A percentile compares a stretch with the other conserved stretches of the same genome.
Conservation (phyloP, 2,329 filamentous ascomycete species). For the Exophiala dermatitidis region DNA sequence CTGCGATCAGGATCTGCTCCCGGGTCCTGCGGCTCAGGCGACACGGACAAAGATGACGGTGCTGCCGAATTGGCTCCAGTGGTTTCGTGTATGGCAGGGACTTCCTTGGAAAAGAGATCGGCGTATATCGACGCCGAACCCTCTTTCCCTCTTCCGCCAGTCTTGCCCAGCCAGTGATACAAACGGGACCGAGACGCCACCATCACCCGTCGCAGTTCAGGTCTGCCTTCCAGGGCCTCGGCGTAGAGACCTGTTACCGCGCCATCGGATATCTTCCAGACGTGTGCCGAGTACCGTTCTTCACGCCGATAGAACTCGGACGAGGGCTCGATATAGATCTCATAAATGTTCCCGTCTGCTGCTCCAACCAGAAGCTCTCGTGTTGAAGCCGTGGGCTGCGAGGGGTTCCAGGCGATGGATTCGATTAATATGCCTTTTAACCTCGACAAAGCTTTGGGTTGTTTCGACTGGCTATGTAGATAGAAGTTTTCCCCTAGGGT, state of each 20-base stretch:
- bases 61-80: conserved; percentile 52
- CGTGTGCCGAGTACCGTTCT: conserved; percentile 78
- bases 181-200: conserved; percentile 71
- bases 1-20: conserved; percentile 47
- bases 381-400: conserved; percentile 84
- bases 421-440: conserved; percentile 83
- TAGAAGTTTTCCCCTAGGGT: conserved; percentile 95
- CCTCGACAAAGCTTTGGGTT: conserved; percentile 72
- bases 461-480: conserved; percentile 87
- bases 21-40: conserved; percentile 60
- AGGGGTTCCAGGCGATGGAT: conserved; percentile 89
- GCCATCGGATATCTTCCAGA: conserved; percentile 76
- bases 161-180: conserved; percentile 72
- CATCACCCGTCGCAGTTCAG: conserved; percentile 69
- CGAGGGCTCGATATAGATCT: conserved; percentile 87
- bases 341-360: conserved; percentile 90
- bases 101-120: conserved; percentile 79
- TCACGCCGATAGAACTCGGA: conserved; percentile 93
- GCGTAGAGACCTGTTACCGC: conserved; percentile 81
- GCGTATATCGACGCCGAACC: conserved; percentile 80
- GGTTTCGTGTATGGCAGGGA: conserved; percentile 68
- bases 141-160: conserved; percentile 65
- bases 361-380: conserved; percentile 88
- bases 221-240: conserved; percentile 60
- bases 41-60: conserved; percentile 63